These are phyloP conservation scores for Pseudonectria buxi DNA, from an alignment of 2,329 filamentous ascomycete species.

Conservation along the genomic window DNA sequence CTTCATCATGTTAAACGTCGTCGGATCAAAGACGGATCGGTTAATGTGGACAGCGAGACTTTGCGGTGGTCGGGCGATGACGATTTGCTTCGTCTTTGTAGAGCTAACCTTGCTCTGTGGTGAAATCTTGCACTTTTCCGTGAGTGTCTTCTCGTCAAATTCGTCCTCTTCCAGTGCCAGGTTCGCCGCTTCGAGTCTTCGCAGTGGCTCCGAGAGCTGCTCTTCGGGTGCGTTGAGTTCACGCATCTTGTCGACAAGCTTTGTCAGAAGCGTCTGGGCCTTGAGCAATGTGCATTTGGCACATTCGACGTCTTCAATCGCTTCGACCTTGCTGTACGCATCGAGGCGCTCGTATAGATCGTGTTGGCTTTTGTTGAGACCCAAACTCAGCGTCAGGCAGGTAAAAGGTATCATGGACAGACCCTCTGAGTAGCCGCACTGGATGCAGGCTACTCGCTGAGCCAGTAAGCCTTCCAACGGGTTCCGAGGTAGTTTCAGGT, in stretches of 20 bases:
- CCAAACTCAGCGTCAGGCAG: slow-evolving; percentile 80
- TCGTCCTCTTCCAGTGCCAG: slow-evolving; percentile 71
- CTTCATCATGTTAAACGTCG: slow-evolving; percentile 72
- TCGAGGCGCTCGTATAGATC: slow-evolving; percentile 74
- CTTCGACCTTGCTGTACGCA: slow-evolving; percentile 76
- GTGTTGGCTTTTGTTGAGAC: slow-evolving; percentile 53
- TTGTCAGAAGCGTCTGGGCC: slow-evolving; percentile 40
- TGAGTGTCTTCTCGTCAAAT: slow-evolving; percentile 63
- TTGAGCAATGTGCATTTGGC: slow-evolving; percentile 78
- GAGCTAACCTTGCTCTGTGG: slow-evolving; percentile 63
- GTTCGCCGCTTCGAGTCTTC: slow-evolving; percentile 59
- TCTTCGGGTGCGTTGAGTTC: slow-evolving; percentile 35
- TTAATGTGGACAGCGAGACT: slow-evolving; percentile 85
- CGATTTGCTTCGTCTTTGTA: slow-evolving; percentile 85
- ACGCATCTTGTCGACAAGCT: slow-evolving; percentile 37
- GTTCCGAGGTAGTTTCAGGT: slow-evolving; percentile 48
- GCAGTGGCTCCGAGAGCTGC: slow-evolving; percentile 41
- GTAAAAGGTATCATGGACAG: slow-evolving; percentile 90
- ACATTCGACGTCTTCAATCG: slow-evolving; percentile 85
- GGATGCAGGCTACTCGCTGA: slow-evolving; percentile 80
- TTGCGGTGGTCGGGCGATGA: slow-evolving; percentile 74
- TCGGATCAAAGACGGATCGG: slow-evolving; percentile 82
- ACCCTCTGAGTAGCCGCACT: slow-evolving; percentile 81
- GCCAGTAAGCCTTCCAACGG: slow-evolving; percentile 83
- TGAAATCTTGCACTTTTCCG: slow-evolving; percentile 57